Conservation (phyloP, 2,329 filamentous ascomycete species). For the Neonectria faginata region DNA sequence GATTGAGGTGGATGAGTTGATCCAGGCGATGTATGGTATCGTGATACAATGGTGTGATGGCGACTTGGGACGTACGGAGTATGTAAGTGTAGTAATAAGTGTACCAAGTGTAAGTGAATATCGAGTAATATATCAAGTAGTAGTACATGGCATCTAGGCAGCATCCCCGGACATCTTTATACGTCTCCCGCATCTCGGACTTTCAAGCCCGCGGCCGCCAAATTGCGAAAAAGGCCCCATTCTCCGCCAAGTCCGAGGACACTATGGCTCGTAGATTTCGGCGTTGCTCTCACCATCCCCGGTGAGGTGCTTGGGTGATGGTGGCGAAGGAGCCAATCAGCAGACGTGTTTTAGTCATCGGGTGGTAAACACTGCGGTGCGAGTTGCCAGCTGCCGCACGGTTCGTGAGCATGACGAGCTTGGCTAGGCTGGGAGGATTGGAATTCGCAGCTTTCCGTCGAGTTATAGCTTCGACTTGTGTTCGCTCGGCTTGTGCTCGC, state of each 20-base stretch:
- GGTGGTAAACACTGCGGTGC: conserved; percentile 34
- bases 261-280: not conserved
- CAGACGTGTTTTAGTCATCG: conserved; percentile 49
- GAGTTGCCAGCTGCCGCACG: not conserved
- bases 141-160: conserved; percentile 12
- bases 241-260: conserved; percentile 18
- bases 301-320: conserved; percentile 4
- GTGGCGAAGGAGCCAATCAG: conserved; percentile 49
- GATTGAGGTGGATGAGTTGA: too few relatives aligned
- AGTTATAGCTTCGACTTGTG: conserved; percentile 16
- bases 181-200: not conserved
- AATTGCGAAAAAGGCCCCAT: conserved; percentile 25
- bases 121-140: not conserved
- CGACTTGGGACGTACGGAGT: not conserved
- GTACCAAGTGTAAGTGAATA: conserved; percentile 11
- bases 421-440: not conserved
- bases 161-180: conserved; percentile 29
- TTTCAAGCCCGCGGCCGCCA: not conserved
- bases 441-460: not conserved
- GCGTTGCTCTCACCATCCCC: not conserved
- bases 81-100: not conserved
- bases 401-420: not conserved
- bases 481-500: not conserved
- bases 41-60: not conserved
- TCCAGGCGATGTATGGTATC: not conserved